Conservation (phyloP, 2,329 filamentous ascomycete species). For the Anisogramma anomala region DNA sequence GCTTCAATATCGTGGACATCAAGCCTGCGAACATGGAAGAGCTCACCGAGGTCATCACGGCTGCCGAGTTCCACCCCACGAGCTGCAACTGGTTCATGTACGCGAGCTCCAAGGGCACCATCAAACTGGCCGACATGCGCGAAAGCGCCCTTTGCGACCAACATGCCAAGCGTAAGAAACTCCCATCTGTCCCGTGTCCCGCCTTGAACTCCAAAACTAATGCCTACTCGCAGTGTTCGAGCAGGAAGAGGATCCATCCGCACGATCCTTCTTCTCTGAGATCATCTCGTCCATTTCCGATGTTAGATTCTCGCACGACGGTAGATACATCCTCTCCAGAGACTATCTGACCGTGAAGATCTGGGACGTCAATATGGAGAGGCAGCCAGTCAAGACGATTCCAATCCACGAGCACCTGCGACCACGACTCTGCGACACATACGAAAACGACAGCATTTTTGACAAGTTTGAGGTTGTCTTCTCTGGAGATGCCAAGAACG, state of each 20-base stretch:
- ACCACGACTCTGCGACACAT: conserved; percentile 90
- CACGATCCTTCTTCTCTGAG: conserved; percentile 98
- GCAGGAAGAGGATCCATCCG: conserved; percentile 93
- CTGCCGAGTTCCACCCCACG: conserved; percentile 89
- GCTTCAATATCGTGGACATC: conserved; percentile 99
- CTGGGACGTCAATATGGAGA: conserved; percentile 99
- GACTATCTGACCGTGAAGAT: conserved; percentile 99
- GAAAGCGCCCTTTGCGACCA: conserved; percentile 93
- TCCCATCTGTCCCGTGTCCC: too few species aligned
- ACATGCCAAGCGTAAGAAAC: conserved; percentile 74
- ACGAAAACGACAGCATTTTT: conserved; percentile 98
- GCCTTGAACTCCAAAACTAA: conserved; percentile 11
- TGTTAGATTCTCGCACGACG: conserved; percentile 92
- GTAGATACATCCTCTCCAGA: conserved; percentile 90
- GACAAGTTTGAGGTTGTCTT: conserved; percentile 99
- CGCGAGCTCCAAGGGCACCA: conserved; percentile 95
- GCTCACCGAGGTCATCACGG: conserved; percentile 95
- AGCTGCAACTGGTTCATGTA: conserved; percentile 99
- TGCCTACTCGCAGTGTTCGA: conserved; percentile 64
- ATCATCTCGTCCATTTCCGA: conserved; percentile 99
- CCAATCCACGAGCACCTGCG: conserved; percentile 96
- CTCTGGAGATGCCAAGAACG: conserved; percentile 94
- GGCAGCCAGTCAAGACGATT: conserved; percentile 94
- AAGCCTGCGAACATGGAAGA: conserved; percentile 99
- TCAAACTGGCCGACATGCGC: conserved; percentile 97